A percentile compares a stretch with the other conserved stretches of the same genome.
Evolutionary conservation across 2,329 filamentous ascomycete genomes (phyloP).

Genomic region (Ophiostoma piceae): DNA sequence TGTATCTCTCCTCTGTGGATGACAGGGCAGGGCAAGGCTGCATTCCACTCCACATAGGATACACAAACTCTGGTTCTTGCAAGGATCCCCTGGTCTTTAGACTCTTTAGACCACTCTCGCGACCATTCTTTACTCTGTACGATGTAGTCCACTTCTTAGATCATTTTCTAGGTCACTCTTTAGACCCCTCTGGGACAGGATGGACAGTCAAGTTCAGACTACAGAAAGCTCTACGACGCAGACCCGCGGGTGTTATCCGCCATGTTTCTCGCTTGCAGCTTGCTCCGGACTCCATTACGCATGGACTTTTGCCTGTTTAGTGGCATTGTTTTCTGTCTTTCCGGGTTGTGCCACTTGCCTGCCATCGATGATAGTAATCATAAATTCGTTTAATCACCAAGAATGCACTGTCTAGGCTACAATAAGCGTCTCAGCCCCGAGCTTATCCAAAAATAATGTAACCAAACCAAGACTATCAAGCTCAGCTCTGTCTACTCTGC

Average conservation of each 20-base stretch:
- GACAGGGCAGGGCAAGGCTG: not conserved
- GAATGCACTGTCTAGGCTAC: not conserved
- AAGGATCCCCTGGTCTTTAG: not conserved
- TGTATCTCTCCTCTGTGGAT: not conserved
- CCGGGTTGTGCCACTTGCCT: not conserved
- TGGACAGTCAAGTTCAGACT: not conserved
- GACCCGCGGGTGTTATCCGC: not conserved
- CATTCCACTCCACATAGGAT: not conserved
- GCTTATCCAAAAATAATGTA: not conserved
- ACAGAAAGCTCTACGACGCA: not conserved
- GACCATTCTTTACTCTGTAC: too few species aligned
- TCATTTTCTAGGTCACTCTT: not conserved
- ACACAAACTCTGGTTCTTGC: not conserved
- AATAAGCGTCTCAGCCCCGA: not conserved
- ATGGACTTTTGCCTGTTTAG: not conserved
- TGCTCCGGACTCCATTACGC: not conserved
- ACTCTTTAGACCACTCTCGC: not conserved
- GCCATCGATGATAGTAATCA: not conserved
- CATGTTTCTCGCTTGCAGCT: not conserved
- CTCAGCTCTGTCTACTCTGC: not conserved
- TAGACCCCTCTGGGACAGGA: not conserved
- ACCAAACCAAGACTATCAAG: not conserved
- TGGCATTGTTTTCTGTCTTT: not conserved
- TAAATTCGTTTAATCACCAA: not conserved
- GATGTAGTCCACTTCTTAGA: not conserved